These are phyloP conservation scores for Babesia sp. DNA, from an alignment of 169 alveolate species.

Conservation along the genomic window DNA sequence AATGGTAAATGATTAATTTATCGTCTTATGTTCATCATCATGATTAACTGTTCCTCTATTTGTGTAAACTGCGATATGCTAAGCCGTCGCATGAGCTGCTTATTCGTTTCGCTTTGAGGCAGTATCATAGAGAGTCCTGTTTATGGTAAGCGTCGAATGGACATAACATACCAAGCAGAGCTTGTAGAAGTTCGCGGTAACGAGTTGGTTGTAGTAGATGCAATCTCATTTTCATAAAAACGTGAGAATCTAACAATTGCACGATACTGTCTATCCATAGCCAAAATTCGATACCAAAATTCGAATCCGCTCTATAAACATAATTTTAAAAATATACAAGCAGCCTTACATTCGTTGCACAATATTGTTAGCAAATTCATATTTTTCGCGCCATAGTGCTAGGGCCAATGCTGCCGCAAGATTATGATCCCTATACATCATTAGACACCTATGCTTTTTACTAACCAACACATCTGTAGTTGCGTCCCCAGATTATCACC, in stretches of 20 bases:
- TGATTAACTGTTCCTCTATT: conserved; percentile 27
- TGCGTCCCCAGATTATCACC: conserved; percentile 52
- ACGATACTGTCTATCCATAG: conserved; percentile 71
- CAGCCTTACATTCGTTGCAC: conserved; percentile 45
- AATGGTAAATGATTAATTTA: conserved; percentile 33
- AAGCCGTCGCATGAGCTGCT: conserved; percentile 58
- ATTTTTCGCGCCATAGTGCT: conserved; percentile 76
- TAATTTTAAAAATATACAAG: not conserved
- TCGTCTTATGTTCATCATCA: not conserved
- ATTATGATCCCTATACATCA: conserved; percentile 33
- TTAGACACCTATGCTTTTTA: too few relatives aligned
- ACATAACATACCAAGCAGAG: conserved; percentile 59
- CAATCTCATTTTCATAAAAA: conserved; percentile 71
- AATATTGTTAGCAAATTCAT: conserved; percentile 66
- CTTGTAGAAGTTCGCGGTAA: conserved; percentile 69
- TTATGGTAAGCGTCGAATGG: not conserved
- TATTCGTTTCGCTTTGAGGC: conserved; percentile 65
- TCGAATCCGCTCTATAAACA: conserved; percentile 19
- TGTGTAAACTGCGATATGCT: conserved; percentile 52
- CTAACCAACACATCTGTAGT: conserved; percentile 70
- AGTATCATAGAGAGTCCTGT: conserved; percentile 65
- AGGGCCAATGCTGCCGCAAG: conserved; percentile 72
- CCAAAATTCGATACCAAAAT: conserved; percentile 58
- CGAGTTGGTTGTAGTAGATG: conserved; percentile 72
- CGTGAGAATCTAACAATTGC: conserved; percentile 73